These are phyloP conservation scores for Drechslerella coelobrocha DNA, from an alignment of 2,329 filamentous ascomycete genomes.

Conservation along the genomic window DNA sequence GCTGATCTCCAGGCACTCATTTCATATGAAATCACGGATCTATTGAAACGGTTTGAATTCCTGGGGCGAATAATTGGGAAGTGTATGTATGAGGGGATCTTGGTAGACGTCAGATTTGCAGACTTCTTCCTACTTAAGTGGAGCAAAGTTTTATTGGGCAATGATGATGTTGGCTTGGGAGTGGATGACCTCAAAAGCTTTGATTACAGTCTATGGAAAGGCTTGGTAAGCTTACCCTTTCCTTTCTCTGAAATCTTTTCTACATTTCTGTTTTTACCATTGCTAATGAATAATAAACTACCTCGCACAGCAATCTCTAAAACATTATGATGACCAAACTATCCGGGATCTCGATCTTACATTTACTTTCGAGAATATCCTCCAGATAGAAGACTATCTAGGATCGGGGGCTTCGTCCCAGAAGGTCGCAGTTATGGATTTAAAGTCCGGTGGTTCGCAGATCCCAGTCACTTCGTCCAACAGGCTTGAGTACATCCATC, in stretches of 20 bases:
- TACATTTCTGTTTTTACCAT: too few species aligned
- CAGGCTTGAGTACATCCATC: conserved; percentile 89
- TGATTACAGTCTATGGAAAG: conserved; percentile 88
- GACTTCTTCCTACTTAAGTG: conserved; percentile 97
- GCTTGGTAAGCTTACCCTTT: conserved; percentile 65
- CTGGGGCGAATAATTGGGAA: conserved; percentile 92
- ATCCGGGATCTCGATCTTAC: conserved; percentile 57
- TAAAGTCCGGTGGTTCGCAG: conserved; percentile 78
- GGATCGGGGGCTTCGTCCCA: conserved; percentile 56
- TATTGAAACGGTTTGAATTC: conserved; percentile 84
- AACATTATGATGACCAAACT: conserved; percentile 79
- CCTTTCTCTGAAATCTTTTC: background rate
- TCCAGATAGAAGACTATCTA: conserved; percentile 57
- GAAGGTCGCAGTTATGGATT: conserved; percentile 73
- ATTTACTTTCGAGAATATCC: conserved; percentile 61
- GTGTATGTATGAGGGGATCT: conserved; percentile 94
- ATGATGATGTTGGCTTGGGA: conserved; percentile 72
- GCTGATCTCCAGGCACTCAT: conserved; percentile 61
- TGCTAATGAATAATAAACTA: background rate
- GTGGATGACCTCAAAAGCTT: conserved; percentile 93
- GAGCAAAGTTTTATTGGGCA: conserved; percentile 75
- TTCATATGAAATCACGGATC: conserved; percentile 65
- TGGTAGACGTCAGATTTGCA: conserved; percentile 91
- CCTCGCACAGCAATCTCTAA: conserved; percentile 64
- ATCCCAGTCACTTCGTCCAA: conserved; percentile 88